Base-by-base conservation (phyloP, 495 filamentous ascomycete genomes). In the Hypomontagnella monticulosa region DNA sequence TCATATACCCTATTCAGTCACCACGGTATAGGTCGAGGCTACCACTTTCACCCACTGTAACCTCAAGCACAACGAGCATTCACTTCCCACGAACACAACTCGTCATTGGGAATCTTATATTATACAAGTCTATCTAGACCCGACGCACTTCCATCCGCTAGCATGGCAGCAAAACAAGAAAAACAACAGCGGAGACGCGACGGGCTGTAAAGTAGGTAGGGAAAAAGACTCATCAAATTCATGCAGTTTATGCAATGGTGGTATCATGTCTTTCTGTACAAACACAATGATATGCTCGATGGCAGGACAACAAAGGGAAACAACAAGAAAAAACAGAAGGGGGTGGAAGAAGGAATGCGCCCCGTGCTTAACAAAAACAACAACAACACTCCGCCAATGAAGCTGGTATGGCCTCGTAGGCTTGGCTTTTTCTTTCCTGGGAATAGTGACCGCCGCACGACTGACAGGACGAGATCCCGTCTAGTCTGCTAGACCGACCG, bases 191-290 rank as follows among this genome's bases (percentile, higher is more conserved):
- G 5, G 7, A 12, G 18, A 20, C 6, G 30, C n/a, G 32, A 15
- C 8, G 16, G 16, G n/a, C 14, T 51, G 41, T 23, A 36, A 60
- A 9, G 4, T 18, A 27, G 48, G 47, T 46, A 46, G 30, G 42
- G 44, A 53, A 38, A 16, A 53, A 53, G 33, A n/a, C 52, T 70
- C 66, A 57, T 70, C 66, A 66, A 58, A 63, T 73, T 67, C 72
- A 72, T 71, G 72, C 74, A 66, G 60, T 67, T 67, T 71, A 76
- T 75, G 75, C 73, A 72, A 73, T 73, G 64, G 72, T 77, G 75
- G 75, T 77, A 77, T 76, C 73, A 77, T 76, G 73, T 72, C 71
- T 71, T 73, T 70, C 57, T 52, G 65, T 67, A 71, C 66, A 77
- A 75, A 67, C 71, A 71, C 70, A 61, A 70, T 64, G 58, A 57